A percentile compares a stretch with the other conserved stretches of the same genome.
Evolutionary conservation across 306 rosid genomes (phyloP).

Genomic region (Cucurbita pepo): DNA sequence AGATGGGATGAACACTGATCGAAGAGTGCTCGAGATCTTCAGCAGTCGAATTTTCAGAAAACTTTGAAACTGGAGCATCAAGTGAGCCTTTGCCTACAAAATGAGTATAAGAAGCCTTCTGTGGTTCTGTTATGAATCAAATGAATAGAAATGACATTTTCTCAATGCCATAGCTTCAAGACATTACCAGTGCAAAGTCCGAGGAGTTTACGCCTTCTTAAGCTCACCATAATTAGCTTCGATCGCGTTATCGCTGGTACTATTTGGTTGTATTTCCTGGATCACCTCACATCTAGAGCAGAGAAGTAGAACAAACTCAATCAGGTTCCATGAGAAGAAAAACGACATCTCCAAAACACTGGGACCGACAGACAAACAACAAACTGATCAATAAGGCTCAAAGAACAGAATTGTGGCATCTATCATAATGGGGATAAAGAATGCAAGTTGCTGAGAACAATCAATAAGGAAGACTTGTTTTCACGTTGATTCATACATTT

Average conservation of each 20-base stretch:
- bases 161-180: not conserved
- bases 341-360: not conserved
- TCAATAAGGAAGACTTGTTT: not conserved
- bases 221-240: constrained; percentile 56
- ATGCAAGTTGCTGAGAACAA: not conserved
- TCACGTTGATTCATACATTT: not conserved
- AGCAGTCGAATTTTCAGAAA: constrained; percentile 30
- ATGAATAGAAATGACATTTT: not conserved
- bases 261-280: not conserved
- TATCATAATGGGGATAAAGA: not conserved
- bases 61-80: constrained; percentile 37
- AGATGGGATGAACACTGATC: constrained; percentile 34
- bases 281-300: not conserved
- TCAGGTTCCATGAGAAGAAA: not conserved
- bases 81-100: constrained; percentile 47
- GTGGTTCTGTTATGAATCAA: not conserved
- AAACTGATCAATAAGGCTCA: not conserved
- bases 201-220: constrained; percentile 92
- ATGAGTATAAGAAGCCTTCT: not conserved
- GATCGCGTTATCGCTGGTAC: not conserved
- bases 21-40: constrained; percentile 18
- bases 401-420: not conserved
- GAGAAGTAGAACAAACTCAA: not conserved
- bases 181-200: constrained; percentile 76
- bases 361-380: not conserved